Evolutionary conservation across 768 basidiomycete genomes (phyloP), one percentile per base, ranked within the genome.

Genomic region (Russula sp.): DNA sequence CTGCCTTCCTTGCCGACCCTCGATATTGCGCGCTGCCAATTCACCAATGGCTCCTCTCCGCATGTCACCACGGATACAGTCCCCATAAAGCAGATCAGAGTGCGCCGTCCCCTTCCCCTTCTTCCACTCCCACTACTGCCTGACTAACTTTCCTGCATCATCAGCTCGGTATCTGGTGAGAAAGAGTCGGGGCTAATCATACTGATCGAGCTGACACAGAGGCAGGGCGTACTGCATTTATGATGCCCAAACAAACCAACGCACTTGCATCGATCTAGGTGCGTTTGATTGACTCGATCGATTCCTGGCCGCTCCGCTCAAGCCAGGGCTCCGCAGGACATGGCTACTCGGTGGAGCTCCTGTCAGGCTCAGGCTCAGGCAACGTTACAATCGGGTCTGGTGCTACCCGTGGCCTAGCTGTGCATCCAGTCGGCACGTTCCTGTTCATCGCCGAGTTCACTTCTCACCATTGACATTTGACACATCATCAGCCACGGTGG

Each of bases 121-220:
- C 22, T 79, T 38, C 34, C 64, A 16, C 60, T 46, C 16, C 18
- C 41, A 55, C 43, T 53, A 10, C 18, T 3, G 25, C 25, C 25
- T 32, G 38, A 34, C 45, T 39, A 29, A 43, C 55, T 52, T 42
- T 42, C 5, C 20, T 41, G 16, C 36, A 66, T 56, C 7, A 8
- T 57, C 47, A 90, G 88, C 79, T 88, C 68, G 89, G 89, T 67
- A 76, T 88, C 36, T 90, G 88, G 88, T 88, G 60, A 57, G 72
- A 39, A 53, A 18, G 14, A 2, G 14, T 22, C 50, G 5, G 22
- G 32, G 13, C 5, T 66, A 35, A 50, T 58, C 56, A 38, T n/a
- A 7, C 36, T 46, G 49, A 20, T 25, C n/a, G 32, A 41, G 45
- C 51, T 64, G 39, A 52, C 9, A 22, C 35, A 35, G 20, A 34